Percentiles rank a stretch among this genome's conserved stretches.
These are phyloP conservation scores for Madurella mycetomatis DNA, from an alignment of 2,329 filamentous ascomycete species.

Conservation along the genomic window DNA sequence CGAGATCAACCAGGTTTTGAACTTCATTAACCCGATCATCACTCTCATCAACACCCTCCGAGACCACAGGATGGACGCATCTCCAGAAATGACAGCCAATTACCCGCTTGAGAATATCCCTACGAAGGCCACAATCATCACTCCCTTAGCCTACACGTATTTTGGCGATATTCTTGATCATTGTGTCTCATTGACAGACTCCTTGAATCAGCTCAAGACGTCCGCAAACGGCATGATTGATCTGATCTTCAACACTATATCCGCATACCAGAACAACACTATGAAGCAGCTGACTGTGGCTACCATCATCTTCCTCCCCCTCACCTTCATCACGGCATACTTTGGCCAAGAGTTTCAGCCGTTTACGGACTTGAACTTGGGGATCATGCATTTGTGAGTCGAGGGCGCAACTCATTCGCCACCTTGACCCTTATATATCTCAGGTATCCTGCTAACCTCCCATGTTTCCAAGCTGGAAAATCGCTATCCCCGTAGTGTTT, in stretches of 20 bases:
- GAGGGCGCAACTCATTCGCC: too few species aligned
- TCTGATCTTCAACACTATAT: constrained; percentile 91
- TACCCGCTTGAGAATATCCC: constrained; percentile 42
- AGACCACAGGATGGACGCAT: constrained; percentile 72
- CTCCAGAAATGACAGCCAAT: too few species aligned
- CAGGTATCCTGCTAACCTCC: constrained; percentile 14
- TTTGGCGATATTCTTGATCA: constrained; percentile 89
- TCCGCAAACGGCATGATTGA: constrained; percentile 78
- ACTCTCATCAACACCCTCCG: constrained; percentile 81
- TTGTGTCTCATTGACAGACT: constrained; percentile 76
- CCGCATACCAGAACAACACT: constrained; percentile 82
- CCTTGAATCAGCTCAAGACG: constrained; percentile 76
- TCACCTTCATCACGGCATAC: constrained; percentile 84
- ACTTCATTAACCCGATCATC: constrained; percentile 78
- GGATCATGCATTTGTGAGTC: constrained; percentile 48
- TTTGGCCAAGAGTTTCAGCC: constrained; percentile 74
- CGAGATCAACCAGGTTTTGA: constrained; percentile 79
- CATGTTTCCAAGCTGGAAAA: constrained; percentile 62
- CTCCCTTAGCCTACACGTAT: constrained; percentile 78
- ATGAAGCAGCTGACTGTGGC: constrained; percentile 89
- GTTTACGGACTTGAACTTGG: constrained; percentile 46
- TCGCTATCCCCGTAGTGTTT: constrained; percentile 51
- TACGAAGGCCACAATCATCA: constrained; percentile 57
- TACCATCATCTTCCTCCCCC: constrained; percentile 84
- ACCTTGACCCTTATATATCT: background rate